Evolutionary conservation across 805 yeast species (phyloP).

Genomic region (Kluyveromyces lactis): DNA sequence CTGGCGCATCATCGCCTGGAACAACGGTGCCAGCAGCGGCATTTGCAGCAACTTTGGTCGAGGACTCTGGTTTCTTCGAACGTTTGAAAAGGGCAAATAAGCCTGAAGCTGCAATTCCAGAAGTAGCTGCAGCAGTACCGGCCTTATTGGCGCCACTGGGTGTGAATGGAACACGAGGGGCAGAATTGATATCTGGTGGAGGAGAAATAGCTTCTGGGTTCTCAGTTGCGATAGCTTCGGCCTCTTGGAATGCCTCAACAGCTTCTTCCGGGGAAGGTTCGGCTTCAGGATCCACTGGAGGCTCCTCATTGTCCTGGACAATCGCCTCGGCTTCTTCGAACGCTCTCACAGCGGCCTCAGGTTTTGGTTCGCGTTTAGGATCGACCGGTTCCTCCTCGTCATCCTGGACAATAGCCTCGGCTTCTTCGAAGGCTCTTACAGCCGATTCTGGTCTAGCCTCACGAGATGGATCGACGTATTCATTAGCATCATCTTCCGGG

Average conservation of each 20-base stretch:
- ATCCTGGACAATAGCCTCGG: constrained; percentile 3
- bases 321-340: constrained; percentile 3
- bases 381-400: constrained; percentile 2
- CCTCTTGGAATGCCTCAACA: constrained; percentile 4
- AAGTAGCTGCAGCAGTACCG: not conserved
- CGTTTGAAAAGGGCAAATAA: constrained; percentile 9
- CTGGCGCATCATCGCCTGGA: constrained; percentile 10
- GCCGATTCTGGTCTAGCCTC: not conserved
- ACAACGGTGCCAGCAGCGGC: not conserved
- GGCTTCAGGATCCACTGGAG: not conserved
- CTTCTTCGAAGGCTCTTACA: constrained; percentile 2
- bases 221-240: constrained; percentile 6
- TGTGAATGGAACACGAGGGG: constrained; percentile 13
- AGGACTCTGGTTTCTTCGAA: constrained; percentile 3
- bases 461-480: not conserved
- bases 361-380: not conserved
- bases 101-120: not conserved
- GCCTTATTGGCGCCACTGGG: constrained; percentile 1
- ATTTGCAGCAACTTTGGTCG: not conserved
- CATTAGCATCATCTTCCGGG: not conserved
- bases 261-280: constrained; percentile 4
- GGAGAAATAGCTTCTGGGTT: not conserved
- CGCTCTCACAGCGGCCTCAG: not conserved
- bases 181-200: constrained; percentile 10
- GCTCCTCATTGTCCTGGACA: constrained; percentile 2